Conservation (phyloP, 1,284 basidiomycete genomes). For the Cutaneotrichosporon spelunceum region DNA sequence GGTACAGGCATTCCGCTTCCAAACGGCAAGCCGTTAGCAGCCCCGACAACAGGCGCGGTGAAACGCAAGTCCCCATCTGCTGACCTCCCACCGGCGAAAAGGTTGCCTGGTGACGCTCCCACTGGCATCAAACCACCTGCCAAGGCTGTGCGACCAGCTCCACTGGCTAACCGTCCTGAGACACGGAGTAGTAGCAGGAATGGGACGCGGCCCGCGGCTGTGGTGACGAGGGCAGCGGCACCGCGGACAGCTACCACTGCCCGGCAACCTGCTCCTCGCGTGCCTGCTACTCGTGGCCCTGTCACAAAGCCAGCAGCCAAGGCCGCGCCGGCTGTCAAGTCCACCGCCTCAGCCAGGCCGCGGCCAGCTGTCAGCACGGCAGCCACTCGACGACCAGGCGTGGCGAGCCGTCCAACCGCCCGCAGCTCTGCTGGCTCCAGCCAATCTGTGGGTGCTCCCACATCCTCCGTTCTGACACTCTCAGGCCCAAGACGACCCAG, state of each 20-base stretch:
- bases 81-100: constrained; percentile 29
- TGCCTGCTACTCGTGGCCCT: not conserved
- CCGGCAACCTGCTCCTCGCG: not conserved
- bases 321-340: not conserved
- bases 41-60: not conserved
- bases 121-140: not conserved
- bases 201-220: not conserved
- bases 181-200: not conserved
- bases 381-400: not conserved
- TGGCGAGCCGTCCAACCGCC: not conserved
- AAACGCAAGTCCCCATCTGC: constrained; percentile 42
- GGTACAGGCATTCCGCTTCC: constrained; percentile 17
- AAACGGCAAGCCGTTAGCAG: not conserved
- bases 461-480: not conserved
- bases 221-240: not conserved
- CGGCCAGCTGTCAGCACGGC: not conserved
- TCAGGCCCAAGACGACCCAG: not conserved
- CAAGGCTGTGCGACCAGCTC: not conserved
- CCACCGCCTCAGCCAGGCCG: not conserved
- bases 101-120: constrained; percentile 22
- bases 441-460: not conserved
- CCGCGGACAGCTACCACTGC: not conserved
- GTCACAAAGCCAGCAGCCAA: not conserved
- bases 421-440: not conserved
- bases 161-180: not conserved